phyloP scores from a whole-genome alignment of 1,284 basidiomycete species.

The Sutorius eximius region DNA sequence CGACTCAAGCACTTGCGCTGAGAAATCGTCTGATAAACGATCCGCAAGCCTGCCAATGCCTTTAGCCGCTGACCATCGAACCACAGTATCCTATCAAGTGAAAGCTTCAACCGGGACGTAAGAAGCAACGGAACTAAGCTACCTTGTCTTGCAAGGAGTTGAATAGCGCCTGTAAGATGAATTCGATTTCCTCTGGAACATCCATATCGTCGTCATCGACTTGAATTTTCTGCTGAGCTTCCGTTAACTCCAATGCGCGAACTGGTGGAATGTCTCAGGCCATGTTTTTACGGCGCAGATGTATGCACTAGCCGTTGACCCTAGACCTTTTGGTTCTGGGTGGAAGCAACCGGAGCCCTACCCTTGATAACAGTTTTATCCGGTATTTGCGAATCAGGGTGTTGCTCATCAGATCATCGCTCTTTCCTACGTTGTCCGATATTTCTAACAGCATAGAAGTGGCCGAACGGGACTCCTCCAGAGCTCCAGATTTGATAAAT shows the following conservation, averaged over 20 bases:
- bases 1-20: slow-evolving; percentile 79
- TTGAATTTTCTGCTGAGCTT: slow-evolving; percentile 1
- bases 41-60: slow-evolving; percentile 86
- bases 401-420: slow-evolving; percentile 47
- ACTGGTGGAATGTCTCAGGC: slow-evolving; percentile 18
- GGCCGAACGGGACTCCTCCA: slow-evolving; percentile 50
- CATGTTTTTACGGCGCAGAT: background rate
- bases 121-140: slow-evolving; percentile 9
- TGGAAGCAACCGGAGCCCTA: slow-evolving; percentile 65
- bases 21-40: slow-evolving; percentile 74
- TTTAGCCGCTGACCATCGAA: slow-evolving; percentile 95
- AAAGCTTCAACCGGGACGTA: background rate
- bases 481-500: slow-evolving; percentile 65
- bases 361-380: slow-evolving; percentile 63
- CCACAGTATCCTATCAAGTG: slow-evolving; percentile 78
- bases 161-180: slow-evolving; percentile 74
- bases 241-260: slow-evolving; percentile 24
- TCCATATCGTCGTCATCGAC: slow-evolving; percentile 48
- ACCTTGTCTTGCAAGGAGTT: slow-evolving; percentile 83
- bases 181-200: slow-evolving; percentile 80
- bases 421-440: slow-evolving; percentile 42
- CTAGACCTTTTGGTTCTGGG: slow-evolving; percentile 38
- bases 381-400: slow-evolving; percentile 67
- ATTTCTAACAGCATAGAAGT: slow-evolving; percentile 48
- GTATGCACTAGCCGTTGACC: slow-evolving; percentile 33